Base-by-base conservation (phyloP, 2,329 filamentous ascomycete species). In the Colletotrichum sp. region DNA sequence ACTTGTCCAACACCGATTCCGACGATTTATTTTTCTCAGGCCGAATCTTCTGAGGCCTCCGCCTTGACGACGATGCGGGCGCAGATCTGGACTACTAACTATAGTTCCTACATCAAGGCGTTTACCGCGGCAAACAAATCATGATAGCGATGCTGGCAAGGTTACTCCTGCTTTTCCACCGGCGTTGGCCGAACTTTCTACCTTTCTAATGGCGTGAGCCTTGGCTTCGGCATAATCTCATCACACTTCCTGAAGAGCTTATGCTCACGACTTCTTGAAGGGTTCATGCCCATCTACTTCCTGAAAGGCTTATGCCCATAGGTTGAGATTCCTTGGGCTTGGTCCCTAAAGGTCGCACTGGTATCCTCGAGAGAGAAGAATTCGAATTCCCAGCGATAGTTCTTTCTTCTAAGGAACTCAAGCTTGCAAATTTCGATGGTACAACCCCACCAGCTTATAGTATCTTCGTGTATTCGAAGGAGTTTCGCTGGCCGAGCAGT, bases 81-180 rank as follows among this genome's bases (percentile, higher is more conserved):
- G 8, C 36, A 44, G 36, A 44, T 44, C 36, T 10, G 8, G 16
- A 44, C 36, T 18, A 44, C 16, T 18, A 1, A 44, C 16, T 9
- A 6, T 5, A 10, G 36, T 1, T 6, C 16, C 16, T 44, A 10
- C 36, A 1, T 18, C 36, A 18, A 44, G 16, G 2, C 36, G 0
- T 18, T 18, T 10, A 44, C 8, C 36, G 0, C 36, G 8, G 16
- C 8, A 18, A 44, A 18, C 0, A 10, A 18, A 44, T 18, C 16
- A 44, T 44, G 36, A 44, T 3, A 44, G 0, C 5, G 36, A 10
- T 44, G 8, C 16, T 18, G 36, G 16, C 5, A 44, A 44, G 16
- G 8, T 18, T 10, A 10, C 2, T 44, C 36, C 36, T 18, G 36
- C 36, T 10, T 9, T 44, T 18, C 36, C 36, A 18, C 16, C 36